Conservation (phyloP, 352 stramenopile species). For the Phytophthora europaea region DNA sequence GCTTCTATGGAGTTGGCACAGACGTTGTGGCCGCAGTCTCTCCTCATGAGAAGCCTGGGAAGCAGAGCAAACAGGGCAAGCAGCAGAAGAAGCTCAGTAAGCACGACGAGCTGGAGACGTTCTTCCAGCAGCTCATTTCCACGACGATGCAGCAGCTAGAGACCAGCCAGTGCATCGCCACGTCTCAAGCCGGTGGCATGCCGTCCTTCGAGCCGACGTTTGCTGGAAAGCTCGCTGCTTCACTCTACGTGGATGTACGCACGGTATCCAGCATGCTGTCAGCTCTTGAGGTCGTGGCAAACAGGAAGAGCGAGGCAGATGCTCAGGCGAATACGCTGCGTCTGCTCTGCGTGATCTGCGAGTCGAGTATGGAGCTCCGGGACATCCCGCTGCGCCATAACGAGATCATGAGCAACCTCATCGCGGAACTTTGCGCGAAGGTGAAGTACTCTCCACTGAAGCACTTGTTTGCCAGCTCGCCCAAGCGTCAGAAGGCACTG, state of each 20-base stretch:
- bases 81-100: constrained; percentile 32
- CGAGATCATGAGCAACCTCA: constrained; percentile 92
- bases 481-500: constrained; percentile 67
- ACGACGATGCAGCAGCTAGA: constrained; percentile 86
- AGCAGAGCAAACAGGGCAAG: constrained; percentile 32
- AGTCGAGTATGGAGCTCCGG: constrained; percentile 93
- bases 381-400: constrained; percentile 98
- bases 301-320: constrained; percentile 10
- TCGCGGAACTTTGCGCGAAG: constrained; percentile 60
- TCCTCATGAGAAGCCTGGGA: constrained; percentile 12
- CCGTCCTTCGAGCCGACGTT: constrained; percentile 82
- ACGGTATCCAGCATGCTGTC: constrained; percentile 83
- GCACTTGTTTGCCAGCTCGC: constrained; percentile 51
- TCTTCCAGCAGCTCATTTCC: constrained; percentile 89
- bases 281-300: constrained; percentile 38
- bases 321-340: constrained; percentile 30
- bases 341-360: constrained; percentile 67
- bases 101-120: constrained; percentile 54
- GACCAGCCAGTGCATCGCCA: constrained; percentile 85
- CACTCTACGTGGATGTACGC: constrained; percentile 97
- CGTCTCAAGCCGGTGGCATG: constrained; percentile 12
- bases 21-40: neutral
- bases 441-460: constrained; percentile 73
- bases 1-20: constrained; percentile 93
- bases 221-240: constrained; percentile 94